Conservation (phyloP, 1,284 basidiomycete genomes). For the Rhodotorula mucilaginosa region DNA sequence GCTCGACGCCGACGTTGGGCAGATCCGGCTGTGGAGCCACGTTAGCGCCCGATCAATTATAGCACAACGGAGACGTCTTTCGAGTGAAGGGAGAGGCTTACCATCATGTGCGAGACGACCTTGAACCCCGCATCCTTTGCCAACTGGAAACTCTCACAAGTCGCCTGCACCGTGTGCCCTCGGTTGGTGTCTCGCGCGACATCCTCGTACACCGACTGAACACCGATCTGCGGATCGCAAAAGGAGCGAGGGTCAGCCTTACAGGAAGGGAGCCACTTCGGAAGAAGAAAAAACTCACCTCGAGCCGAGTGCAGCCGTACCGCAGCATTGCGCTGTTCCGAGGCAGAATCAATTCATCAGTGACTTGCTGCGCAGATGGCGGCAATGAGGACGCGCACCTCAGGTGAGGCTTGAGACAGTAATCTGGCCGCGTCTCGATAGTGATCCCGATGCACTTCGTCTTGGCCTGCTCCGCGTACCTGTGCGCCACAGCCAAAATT, state of each 20-base stretch:
- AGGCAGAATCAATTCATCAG: not conserved
- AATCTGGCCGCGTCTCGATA: constrained; percentile 97
- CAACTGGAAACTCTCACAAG: constrained; percentile 95
- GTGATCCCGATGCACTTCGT: constrained; percentile 99
- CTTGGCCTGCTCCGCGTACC: constrained; percentile 93
- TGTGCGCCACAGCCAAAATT: constrained; percentile 44
- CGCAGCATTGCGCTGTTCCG: constrained; percentile 88
- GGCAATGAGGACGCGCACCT: constrained; percentile 55
- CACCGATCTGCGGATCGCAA: constrained; percentile 64
- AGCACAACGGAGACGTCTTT: not conserved
- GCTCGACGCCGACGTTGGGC: constrained; percentile 94
- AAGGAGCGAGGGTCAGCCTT: not conserved
- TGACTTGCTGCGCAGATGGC: fast-evolving
- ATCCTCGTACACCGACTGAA: constrained; percentile 98
- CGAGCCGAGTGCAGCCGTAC: constrained; percentile 95
- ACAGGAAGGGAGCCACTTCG: no score
- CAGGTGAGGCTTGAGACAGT: constrained; percentile 94
- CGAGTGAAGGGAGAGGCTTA: constrained; percentile 7
- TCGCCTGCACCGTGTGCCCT: constrained; percentile 90
- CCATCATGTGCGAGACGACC: constrained; percentile 97
- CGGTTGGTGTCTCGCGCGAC: constrained; percentile 98
- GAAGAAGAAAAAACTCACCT: constrained; percentile 48
- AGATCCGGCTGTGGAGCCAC: constrained; percentile 55
- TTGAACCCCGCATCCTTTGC: constrained; percentile 99
- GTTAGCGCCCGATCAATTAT: no score